phyloP scores from a whole-genome alignment of 495 filamentous ascomycete species.

The Aspergillus sparsus region DNA sequence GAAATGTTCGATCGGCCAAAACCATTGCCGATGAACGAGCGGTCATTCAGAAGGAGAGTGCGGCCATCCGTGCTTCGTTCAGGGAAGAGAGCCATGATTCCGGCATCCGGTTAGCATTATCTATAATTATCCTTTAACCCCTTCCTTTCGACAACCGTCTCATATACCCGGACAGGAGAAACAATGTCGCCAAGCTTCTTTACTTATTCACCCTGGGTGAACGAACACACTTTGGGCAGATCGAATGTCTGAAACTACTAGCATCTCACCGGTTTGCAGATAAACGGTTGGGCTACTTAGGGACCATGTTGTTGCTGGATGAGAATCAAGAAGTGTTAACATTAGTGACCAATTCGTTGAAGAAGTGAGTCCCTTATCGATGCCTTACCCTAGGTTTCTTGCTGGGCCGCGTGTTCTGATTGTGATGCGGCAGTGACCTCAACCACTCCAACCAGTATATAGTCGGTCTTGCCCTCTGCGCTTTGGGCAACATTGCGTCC shows the following conservation, averaged over 20 bases:
- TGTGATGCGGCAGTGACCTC: slow-evolving; percentile 67
- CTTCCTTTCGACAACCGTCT: slow-evolving; percentile 22
- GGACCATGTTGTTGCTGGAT: slow-evolving; percentile 93
- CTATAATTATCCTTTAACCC: slow-evolving; percentile 14
- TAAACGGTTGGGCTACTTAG: slow-evolving; percentile 93
- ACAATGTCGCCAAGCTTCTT: slow-evolving; percentile 97
- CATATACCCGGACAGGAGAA: slow-evolving; percentile 63
- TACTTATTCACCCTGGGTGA: slow-evolving; percentile 99
- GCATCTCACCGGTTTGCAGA: slow-evolving; percentile 97
- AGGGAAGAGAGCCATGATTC: slow-evolving; percentile 93
- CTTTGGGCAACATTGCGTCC: slow-evolving; percentile 94
- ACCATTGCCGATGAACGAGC: slow-evolving; percentile 98
- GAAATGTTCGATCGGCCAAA: slow-evolving; percentile 96
- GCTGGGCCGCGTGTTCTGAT: slow-evolving; percentile 10
- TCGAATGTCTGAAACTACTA: slow-evolving; percentile 96
- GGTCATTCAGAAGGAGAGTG: slow-evolving; percentile 98
- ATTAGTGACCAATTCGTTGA: slow-evolving; percentile 92
- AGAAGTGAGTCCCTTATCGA: slow-evolving; percentile 65
- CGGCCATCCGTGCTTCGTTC: slow-evolving; percentile 93
- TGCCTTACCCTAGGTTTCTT: background rate
- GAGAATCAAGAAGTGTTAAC: slow-evolving; percentile 99
- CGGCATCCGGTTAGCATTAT: slow-evolving; percentile 67
- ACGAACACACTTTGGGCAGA: slow-evolving; percentile 97
- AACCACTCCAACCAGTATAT: slow-evolving; percentile 98
- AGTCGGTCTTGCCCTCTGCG: slow-evolving; percentile 92